Evolutionary conservation across 495 filamentous ascomycete genomes (phyloP).

Genomic region (Pseudevernia furfuracea): DNA sequence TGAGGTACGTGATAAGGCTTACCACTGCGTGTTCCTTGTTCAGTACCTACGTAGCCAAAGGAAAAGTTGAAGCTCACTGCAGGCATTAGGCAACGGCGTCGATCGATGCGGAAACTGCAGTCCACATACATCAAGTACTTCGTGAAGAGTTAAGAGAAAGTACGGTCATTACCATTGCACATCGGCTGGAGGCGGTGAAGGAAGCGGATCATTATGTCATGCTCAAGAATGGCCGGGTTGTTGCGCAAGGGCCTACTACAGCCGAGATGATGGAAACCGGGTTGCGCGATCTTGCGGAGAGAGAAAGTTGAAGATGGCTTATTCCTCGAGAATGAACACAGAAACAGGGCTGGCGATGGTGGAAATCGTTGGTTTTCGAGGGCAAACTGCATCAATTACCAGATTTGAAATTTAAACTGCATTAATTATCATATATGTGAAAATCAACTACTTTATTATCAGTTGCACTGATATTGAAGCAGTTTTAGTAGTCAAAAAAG

Average conservation of each 20-base stretch:
- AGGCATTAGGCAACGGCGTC: conserved; percentile 60
- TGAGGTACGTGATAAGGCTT: conserved; percentile 28
- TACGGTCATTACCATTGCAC: conserved; percentile 82
- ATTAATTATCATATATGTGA: no score
- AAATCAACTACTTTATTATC: no score
- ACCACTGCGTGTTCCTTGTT: not conserved
- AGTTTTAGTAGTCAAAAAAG: no score
- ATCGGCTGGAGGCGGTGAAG: conserved; percentile 72
- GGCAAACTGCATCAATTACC: no score
- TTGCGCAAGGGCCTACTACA: conserved; percentile 4
- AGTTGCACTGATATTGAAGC: no score
- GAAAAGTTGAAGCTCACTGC: conserved; percentile 6
- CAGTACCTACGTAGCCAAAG: not conserved
- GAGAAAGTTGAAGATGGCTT: no score
- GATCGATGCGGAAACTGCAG: conserved; percentile 71
- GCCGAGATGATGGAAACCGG: not conserved
- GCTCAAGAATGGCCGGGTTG: conserved; percentile 55
- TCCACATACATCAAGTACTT: conserved; percentile 67
- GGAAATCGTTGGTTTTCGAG: no score
- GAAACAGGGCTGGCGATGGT: no score
- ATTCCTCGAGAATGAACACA: no score
- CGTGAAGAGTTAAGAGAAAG: conserved; percentile 66
- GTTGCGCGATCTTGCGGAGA: not conserved
- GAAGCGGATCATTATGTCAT: conserved; percentile 67
- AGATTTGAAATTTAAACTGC: no score